Evolutionary conservation across 78 protist genomes (phyloP).

Genomic region (Tieghemostelium lacteum): DNA sequence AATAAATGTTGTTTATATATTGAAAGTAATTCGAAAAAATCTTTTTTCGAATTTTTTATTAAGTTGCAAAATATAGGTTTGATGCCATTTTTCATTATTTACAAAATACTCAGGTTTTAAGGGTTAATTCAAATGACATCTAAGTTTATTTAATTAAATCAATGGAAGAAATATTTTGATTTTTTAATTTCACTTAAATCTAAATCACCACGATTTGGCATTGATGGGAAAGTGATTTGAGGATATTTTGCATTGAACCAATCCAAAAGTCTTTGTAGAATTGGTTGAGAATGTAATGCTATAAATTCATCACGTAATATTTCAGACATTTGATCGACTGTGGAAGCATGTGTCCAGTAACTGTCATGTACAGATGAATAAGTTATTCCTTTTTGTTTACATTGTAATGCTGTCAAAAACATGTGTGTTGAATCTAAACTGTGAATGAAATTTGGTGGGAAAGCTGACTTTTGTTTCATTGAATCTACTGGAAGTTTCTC

Average conservation of each 20-base stretch:
- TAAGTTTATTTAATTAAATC: neutral
- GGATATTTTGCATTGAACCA: constrained; percentile 53
- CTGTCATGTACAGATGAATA: constrained; percentile 97
- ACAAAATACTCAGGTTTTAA: too few relatives aligned
- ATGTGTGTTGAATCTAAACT: constrained; percentile 96
- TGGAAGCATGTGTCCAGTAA: constrained; percentile 96
- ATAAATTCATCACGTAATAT: constrained; percentile 89
- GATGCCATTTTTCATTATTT: too few relatives aligned
- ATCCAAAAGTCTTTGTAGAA: constrained; percentile 56
- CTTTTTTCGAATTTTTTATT: too few relatives aligned
- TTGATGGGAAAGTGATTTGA: constrained; percentile 51
- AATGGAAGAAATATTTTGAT: constrained; percentile 86
- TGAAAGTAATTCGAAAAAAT: too few relatives aligned
- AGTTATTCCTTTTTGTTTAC: constrained; percentile 24
- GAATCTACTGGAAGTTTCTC: constrained; percentile 37
- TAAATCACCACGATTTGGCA: constrained; percentile 83
- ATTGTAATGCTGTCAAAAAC: constrained; percentile 89
- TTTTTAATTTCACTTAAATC: constrained; percentile 77
- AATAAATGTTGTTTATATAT: too few relatives aligned
- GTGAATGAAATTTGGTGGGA: constrained; percentile 98
- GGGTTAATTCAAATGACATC: too few relatives aligned
- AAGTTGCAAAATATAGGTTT: too few relatives aligned
- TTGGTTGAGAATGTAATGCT: constrained; percentile 82
- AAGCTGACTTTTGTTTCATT: constrained; percentile 86
- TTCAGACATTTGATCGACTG: constrained; percentile 61